phyloP scores from a whole-genome alignment of 108 stramenopile species.

The Mediolabrus comicus region DNA sequence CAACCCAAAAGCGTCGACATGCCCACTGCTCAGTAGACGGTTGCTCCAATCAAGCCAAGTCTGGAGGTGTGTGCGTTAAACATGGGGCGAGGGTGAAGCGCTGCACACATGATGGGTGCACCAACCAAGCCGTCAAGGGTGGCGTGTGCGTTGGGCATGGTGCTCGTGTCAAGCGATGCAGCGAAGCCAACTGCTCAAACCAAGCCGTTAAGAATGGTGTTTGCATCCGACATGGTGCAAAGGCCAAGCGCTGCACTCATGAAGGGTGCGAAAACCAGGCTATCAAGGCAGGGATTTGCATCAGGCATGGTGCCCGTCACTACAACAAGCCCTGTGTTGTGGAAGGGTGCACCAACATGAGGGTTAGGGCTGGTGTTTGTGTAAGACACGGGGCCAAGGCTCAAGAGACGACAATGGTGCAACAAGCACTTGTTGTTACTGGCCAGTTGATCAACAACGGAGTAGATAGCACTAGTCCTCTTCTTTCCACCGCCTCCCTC shows the following conservation, averaged over 20 bases:
- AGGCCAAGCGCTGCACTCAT: neutral
- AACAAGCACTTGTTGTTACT: neutral
- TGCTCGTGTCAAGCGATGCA: neutral
- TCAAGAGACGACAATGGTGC: neutral
- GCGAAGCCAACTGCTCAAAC: neutral
- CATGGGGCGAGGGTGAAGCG: neutral
- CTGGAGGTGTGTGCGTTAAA: neutral
- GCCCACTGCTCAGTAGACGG: neutral
- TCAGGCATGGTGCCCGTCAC: neutral
- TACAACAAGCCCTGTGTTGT: neutral
- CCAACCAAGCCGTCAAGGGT: neutral
- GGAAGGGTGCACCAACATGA: neutral
- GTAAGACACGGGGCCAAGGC: neutral
- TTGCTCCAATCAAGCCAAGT: slow-evolving; percentile 8
- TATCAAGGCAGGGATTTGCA: neutral
- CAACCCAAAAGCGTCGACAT: neutral
- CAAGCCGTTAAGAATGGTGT: slow-evolving; percentile 1
- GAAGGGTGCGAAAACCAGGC: neutral
- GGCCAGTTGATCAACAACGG: too few relatives aligned
- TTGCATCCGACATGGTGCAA: neutral
- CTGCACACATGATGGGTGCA: neutral
- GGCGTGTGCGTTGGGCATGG: slow-evolving; percentile 1
- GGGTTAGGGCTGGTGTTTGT: too few relatives aligned
- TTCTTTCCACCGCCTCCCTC: too few relatives aligned
- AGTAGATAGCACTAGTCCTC: too few relatives aligned